Evolutionary conservation across 306 rosid genomes (phyloP).

Genomic region (Begonia masoniana): DNA sequence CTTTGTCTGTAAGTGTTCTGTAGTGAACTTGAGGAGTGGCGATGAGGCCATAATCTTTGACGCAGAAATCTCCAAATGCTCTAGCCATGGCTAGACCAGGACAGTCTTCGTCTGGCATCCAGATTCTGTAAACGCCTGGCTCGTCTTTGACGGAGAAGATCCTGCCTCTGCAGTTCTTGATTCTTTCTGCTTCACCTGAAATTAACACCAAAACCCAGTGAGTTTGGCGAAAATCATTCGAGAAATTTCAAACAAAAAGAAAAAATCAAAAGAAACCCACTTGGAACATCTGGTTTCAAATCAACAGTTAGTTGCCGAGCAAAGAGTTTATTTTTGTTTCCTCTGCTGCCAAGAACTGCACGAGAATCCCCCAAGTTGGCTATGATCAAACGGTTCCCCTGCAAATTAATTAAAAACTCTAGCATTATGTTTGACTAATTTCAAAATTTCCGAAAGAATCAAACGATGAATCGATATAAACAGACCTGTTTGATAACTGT

Average conservation of each 20-base stretch:
- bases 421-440: no score
- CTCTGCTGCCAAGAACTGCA: slow-evolving; percentile 74
- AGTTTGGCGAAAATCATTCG: slow-evolving; percentile 1
- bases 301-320: slow-evolving; percentile 82
- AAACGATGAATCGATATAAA: neutral
- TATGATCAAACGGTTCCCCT: slow-evolving; percentile 62
- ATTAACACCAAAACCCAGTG: neutral
- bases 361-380: slow-evolving; percentile 94
- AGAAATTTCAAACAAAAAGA: neutral
- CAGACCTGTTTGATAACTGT: slow-evolving; percentile 66
- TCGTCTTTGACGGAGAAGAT: slow-evolving; percentile 57
- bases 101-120: slow-evolving; percentile 93
- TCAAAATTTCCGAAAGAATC: no score
- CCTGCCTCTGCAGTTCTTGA: slow-evolving; percentile 53
- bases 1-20: slow-evolving; percentile 42
- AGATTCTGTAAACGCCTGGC: slow-evolving; percentile 65
- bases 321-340: slow-evolving; percentile 36
- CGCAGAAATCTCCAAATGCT: slow-evolving; percentile 89
- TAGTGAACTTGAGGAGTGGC: slow-evolving; percentile 57
- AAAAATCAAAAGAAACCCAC: slow-evolving; percentile 26
- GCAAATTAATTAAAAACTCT: slow-evolving; percentile 12
- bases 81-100: slow-evolving; percentile 98
- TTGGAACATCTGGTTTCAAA: slow-evolving; percentile 67
- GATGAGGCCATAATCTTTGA: slow-evolving; percentile 83
- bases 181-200: slow-evolving; percentile 86